Conservation (phyloP, 176 grass and related monocot species). For the Secale cereale region DNA sequence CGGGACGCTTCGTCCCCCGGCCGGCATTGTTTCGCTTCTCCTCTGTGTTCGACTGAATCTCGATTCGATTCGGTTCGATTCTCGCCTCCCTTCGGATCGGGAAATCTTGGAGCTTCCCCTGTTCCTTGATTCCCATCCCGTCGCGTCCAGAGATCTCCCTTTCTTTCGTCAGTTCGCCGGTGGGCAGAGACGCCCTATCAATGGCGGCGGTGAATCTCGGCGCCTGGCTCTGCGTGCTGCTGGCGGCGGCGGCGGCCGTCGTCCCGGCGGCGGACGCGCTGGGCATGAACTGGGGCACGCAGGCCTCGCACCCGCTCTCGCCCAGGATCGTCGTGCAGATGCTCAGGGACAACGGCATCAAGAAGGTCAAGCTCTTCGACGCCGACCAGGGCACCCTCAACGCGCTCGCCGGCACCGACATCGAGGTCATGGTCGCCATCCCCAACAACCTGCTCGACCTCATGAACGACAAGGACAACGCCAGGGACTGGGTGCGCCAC, state of each 20-base stretch:
- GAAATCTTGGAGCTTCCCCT: not conserved
- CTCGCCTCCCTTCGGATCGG: not conserved
- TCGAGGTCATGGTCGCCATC: constrained; percentile 89
- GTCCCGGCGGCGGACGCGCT: constrained; percentile 36
- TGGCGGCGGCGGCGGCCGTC: not conserved
- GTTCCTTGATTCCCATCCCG: not conserved
- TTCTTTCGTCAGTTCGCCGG: not conserved
- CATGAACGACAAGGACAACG: constrained; percentile 54
- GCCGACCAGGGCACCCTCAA: constrained; percentile 54
- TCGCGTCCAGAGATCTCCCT: not conserved
- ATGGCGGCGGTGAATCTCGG: constrained; percentile 8
- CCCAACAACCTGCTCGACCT: constrained; percentile 68
- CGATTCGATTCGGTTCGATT: not conserved
- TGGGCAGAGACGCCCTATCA: not conserved
- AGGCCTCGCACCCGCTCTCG: constrained; percentile 60
- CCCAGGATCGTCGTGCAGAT: constrained; percentile 67
- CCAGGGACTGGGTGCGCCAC: constrained; percentile 61
- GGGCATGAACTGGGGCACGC: constrained; percentile 90
- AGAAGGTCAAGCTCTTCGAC: constrained; percentile 93
- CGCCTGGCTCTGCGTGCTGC: constrained; percentile 16
- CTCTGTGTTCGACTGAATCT: not conserved
- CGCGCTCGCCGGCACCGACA: constrained; percentile 61
- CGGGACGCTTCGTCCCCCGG: too few relatives aligned
- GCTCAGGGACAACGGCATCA: constrained; percentile 70
- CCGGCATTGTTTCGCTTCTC: not conserved